phyloP scores from a whole-genome alignment of 1,284 basidiomycete genomes.

The Malassezia pachydermatis region DNA sequence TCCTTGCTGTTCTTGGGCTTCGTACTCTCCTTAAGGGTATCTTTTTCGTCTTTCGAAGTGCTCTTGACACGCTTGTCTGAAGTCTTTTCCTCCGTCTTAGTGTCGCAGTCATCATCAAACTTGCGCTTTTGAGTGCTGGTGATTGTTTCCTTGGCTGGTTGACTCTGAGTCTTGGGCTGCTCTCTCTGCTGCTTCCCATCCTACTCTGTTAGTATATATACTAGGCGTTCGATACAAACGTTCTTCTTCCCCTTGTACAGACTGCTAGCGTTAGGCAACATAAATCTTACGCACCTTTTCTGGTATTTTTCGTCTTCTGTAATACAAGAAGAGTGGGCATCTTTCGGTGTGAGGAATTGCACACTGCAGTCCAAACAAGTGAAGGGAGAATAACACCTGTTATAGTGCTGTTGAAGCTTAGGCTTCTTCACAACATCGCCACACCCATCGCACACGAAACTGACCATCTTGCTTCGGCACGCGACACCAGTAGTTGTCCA shows the following conservation, averaged over 20 bases:
- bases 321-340: constrained; percentile 44
- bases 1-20: not conserved
- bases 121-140: not conserved
- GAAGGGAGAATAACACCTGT: constrained; percentile 38
- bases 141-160: not conserved
- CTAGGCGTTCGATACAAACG: not conserved
- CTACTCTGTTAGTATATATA: not conserved
- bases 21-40: not conserved
- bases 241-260: constrained; percentile 17
- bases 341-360: constrained; percentile 37
- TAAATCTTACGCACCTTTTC: constrained; percentile 18
- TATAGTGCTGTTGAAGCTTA: constrained; percentile 42
- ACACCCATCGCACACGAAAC: constrained; percentile 45
- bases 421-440: constrained; percentile 47
- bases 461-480: constrained; percentile 25
- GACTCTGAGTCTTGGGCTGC: no score
- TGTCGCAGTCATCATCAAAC: not conserved
- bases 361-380: constrained; percentile 44
- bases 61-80: not conserved
- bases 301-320: constrained; percentile 48
- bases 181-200: not conserved
- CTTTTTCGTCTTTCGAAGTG: not conserved
- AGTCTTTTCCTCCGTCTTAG: not conserved
- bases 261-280: constrained; percentile 5
- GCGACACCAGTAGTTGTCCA: no score